Percentiles rank a stretch among this genome's conserved stretches.
Evolutionary conservation across 2,329 filamentous ascomycete genomes (phyloP).

Genomic region (Ophiostoma montium): DNA sequence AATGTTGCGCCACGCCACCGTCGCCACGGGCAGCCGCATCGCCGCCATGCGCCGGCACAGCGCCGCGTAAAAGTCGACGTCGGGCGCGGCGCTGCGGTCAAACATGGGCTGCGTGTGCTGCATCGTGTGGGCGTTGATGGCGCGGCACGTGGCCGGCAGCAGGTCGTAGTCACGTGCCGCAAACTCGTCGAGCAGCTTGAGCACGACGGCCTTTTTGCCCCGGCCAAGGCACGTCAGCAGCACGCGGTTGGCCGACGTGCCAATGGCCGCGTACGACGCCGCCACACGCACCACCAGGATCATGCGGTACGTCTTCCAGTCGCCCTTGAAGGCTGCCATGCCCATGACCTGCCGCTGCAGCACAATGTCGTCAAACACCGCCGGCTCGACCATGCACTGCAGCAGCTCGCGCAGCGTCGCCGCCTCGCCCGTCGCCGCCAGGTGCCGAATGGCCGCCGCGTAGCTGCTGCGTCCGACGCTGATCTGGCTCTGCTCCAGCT

Average conservation of each 20-base stretch:
- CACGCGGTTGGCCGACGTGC: constrained; percentile 21
- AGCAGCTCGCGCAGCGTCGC: constrained; percentile 32
- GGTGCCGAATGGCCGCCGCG: constrained; percentile 46
- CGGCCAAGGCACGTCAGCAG: constrained; percentile 18
- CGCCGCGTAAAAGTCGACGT: constrained; percentile 20
- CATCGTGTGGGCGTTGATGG: constrained; percentile 19
- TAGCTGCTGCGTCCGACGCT: constrained; percentile 49
- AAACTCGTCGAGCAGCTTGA: constrained; percentile 26
- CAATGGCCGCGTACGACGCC: constrained; percentile 18
- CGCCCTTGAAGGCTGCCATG: constrained; percentile 21
- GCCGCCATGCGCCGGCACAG: constrained; percentile 24
- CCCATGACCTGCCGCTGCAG: constrained; percentile 26
- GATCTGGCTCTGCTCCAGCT: constrained; percentile 49
- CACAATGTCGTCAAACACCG: constrained; percentile 35
- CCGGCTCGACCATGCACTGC: constrained; percentile 37
- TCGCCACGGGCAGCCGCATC: constrained; percentile 26
- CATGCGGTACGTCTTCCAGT: constrained; percentile 29
- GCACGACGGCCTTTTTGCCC: constrained; percentile 14
- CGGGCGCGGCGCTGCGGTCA: constrained; percentile 11
- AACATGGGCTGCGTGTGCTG: constrained; percentile 15
- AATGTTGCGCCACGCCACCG: constrained; percentile 29
- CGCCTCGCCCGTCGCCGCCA: constrained; percentile 44
- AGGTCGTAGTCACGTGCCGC: constrained; percentile 21
- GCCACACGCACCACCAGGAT: constrained; percentile 30
- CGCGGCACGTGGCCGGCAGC: constrained; percentile 14